Percentiles rank a stretch among this genome's conserved stretches.
Conservation (phyloP, 495 filamentous ascomycete species). For the Aspergillus homomorphus region DNA sequence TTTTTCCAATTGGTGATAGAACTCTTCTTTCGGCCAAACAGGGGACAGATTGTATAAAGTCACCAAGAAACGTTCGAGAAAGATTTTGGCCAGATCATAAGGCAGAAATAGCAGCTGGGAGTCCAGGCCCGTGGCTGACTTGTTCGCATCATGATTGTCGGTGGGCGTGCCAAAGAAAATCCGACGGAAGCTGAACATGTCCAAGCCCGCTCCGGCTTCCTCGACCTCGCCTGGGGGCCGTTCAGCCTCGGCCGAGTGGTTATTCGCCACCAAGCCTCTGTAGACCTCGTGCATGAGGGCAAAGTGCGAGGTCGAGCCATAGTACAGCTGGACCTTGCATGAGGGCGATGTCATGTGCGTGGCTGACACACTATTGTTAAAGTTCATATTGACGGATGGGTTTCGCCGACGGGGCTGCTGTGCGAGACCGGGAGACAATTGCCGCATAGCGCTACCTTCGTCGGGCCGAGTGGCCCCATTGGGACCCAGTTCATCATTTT, state of each 20-base stretch:
- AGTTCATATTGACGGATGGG: slow-evolving; percentile 26
- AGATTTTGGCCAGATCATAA: slow-evolving; percentile 32
- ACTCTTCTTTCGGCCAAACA: slow-evolving; percentile 27
- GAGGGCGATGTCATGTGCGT: slow-evolving; percentile 46
- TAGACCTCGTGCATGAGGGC: slow-evolving; percentile 46
- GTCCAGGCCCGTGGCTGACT: slow-evolving; percentile 15
- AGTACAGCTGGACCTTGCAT: slow-evolving; percentile 45
- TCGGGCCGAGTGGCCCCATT: slow-evolving; percentile 16
- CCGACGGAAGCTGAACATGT: slow-evolving; percentile 43
- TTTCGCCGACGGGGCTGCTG: slow-evolving; percentile 19
- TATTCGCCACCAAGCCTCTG: slow-evolving; percentile 33
- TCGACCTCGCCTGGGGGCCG: slow-evolving; percentile 35
- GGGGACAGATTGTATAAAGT: slow-evolving; percentile 36
- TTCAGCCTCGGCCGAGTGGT: slow-evolving; percentile 16
- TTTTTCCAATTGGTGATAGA: slow-evolving; percentile 29
- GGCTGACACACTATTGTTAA: slow-evolving; percentile 43
- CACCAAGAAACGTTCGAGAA: slow-evolving; percentile 34
- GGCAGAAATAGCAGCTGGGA: slow-evolving; percentile 36
- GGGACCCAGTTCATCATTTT: background rate
- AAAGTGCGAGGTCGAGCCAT: slow-evolving; percentile 47
- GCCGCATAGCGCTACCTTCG: slow-evolving; percentile 4
- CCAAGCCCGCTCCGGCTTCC: slow-evolving; percentile 44
- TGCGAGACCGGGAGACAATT: slow-evolving; percentile 17
- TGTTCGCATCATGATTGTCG: slow-evolving; percentile 28
- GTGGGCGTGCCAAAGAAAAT: slow-evolving; percentile 44